Evolutionary conservation across 176 grass and related monocot species (phyloP), one percentile per base, ranked within the genome.

Genomic region (Leersia perrieri): DNA sequence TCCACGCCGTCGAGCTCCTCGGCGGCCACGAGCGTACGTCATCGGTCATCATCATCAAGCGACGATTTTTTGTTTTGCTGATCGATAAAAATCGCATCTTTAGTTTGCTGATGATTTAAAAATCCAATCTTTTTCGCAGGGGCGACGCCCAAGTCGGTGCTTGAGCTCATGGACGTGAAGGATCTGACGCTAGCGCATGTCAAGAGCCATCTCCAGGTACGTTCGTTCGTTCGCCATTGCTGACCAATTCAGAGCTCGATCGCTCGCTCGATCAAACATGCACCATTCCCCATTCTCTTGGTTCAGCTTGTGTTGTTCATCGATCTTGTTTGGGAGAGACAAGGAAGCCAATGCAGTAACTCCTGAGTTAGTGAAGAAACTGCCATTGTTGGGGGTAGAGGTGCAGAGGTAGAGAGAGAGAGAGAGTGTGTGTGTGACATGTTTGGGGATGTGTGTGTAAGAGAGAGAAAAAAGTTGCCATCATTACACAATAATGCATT

Each of bases 111-210:
- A n/a, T n/a, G n/a, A n/a, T n/a, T n/a, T n/a, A n/a, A 84, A 61
- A 89, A 79, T 63, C 38, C 66, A 16, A 41, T 28, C 44, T 60
- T 39, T 60, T 39, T 3, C 3, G 44, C 80, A 99, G 96, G 96
- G 53, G 96, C 91, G 35, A 99, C 96, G 72, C 96, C 96, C 62
- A 99, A 99, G 85, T 99, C 96, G 8, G 96, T 99, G 16, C 91
- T 99, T 9, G 96, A 99, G 87, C 91, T 99, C 29, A 99, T 99
- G 96, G 96, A 99, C 92, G 96, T 99, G 78, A 99, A 99, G 87
- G 96, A 95, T 91, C 96, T 99, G 82, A 99, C 96, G 28, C 93
- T 99, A 81, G 96, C 96, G 70, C 96, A 99, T 94, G 96, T 99
- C 30, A 99, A 99, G 88, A 99, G 96, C 60, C 96, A 99, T 75